Base-by-base conservation (phyloP, 805 yeast species). In the Priceomyces melissophilus region DNA sequence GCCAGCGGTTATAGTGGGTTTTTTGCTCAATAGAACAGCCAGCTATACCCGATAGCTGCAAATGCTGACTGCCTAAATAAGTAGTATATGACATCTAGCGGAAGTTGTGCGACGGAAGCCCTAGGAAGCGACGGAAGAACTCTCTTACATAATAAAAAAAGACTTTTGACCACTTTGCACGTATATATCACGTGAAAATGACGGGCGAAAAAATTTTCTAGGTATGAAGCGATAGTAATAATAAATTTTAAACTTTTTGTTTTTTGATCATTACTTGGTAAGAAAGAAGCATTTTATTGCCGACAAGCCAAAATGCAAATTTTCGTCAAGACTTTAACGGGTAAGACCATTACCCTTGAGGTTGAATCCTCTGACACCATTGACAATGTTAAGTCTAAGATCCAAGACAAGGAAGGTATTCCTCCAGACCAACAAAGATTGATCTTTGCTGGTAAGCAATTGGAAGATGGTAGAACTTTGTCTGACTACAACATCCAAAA, bases 371-470 rank as follows among this genome's bases (percentile, higher is more conserved):
- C 96, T 65, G 97, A 89, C 84, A 88, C 96, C 69, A 89, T 89
- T 76, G 96, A 90, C 86, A 89, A 89, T 69, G 96, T 89, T 82
- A 89, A 90, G 82, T 82, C 96, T 71, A 90, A 90, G 84, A 90
- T 89, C 75, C 96, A 88, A 78, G 96, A 91, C 84, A 90, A 90
- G 83, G 98, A 91, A 76, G 97, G 97, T 71, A 91, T 91, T 60
- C 98, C 98, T 73, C 97, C 98, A 66, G 97, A 91, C 77, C 98
- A 91, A 76, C 98, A 91, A 80, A 88, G 99, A 81, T 85, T 93
- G 67, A 91, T 91, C 82, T 91, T 93, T 69, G 98, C 98, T 69
- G 99, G 99, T 81, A 91, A 91, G 83, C 99, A 91, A 79, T 87
- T 91, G 68, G 97, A 91, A 80, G 97, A 91, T 66, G 97, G 97